phyloP scores from a whole-genome alignment of 257 asterid genomes.

The Phtheirospermum japonicum region DNA sequence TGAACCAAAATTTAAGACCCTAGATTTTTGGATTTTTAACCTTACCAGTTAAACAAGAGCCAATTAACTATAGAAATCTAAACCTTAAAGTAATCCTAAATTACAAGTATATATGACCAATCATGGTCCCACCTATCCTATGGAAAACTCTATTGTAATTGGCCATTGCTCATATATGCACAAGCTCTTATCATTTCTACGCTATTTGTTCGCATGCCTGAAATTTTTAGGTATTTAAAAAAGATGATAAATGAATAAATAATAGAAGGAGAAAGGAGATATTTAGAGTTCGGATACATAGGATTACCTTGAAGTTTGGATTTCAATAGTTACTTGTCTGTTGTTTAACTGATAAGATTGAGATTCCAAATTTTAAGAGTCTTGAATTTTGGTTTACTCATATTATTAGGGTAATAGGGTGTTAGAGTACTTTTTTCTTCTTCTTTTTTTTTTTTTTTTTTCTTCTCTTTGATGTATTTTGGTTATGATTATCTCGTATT shows the following conservation, averaged over 20 bases:
- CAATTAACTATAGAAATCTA: not conserved
- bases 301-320: slow-evolving; percentile 4
- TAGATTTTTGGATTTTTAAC: not conserved
- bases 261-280: too few species aligned
- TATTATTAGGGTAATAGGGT: not conserved
- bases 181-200: not conserved
- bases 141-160: too few species aligned
- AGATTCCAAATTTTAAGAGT: not conserved
- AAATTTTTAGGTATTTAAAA: too few species aligned
- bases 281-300: not conserved
- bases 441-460: too few species aligned
- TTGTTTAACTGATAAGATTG: not conserved
- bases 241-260: too few species aligned
- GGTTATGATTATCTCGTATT: too few species aligned
- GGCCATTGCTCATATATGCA: too few species aligned
- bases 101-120: not conserved
- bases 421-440: too few species aligned
- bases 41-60: not conserved
- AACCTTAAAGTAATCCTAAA: not conserved
- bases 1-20: not conserved
- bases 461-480: too few species aligned
- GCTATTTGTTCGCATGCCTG: too few species aligned
- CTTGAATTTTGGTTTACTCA: slow-evolving; percentile 4
- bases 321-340: not conserved
- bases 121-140: not conserved